Evolutionary conservation across 805 yeast species (phyloP), one percentile per base, ranked within the genome.

Genomic region (Hanseniaspora thailandica): DNA sequence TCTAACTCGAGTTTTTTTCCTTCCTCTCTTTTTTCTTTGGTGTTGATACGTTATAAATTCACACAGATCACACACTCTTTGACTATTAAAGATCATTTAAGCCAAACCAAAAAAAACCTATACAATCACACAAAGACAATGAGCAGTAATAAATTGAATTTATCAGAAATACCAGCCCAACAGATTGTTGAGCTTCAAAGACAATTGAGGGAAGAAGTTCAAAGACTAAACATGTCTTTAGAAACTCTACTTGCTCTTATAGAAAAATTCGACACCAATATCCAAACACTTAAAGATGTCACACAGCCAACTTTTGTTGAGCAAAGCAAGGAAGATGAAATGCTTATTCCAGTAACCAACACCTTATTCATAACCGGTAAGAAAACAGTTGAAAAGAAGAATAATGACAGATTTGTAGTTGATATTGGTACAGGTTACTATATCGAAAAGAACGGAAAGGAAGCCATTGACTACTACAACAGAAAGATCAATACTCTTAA

Each of bases 381-480:
- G 52, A 41, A 41, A 25, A 41, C 28, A 5, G 36, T 44, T 22
- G 17, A 40, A 15, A 75, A 86, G 49, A 72, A 74, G 43, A 78
- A 83, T 55, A 75, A 75, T 49, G 76, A 81, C 56, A 80, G 76
- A 55, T 93, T 83, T 61, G 72, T 93, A 64, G 96, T 93, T 9
- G 98, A 93, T 64, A 82, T 93, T 25, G 98, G 98, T 34, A 93
- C 98, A 0, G 97, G 97, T 2, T 93, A 93, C 65, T 93, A 77
- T 64, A 89, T 88, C 17, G 96, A 87, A 63, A 93, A 93, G 67
- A 67, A 67, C 47, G 77, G 78, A 0, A 69, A 70, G 7, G 87
- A 84, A 45, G 83, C 96, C 1, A 71, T 77, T 57, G 67, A 65
- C 52, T 90, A 87, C 62, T 90, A 86, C 66, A 76, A 81, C 55